A percentile compares a stretch with the other conserved stretches of the same genome.
Conservation (phyloP, 2,329 filamentous ascomycete species). For the Microascus cirrosus region DNA sequence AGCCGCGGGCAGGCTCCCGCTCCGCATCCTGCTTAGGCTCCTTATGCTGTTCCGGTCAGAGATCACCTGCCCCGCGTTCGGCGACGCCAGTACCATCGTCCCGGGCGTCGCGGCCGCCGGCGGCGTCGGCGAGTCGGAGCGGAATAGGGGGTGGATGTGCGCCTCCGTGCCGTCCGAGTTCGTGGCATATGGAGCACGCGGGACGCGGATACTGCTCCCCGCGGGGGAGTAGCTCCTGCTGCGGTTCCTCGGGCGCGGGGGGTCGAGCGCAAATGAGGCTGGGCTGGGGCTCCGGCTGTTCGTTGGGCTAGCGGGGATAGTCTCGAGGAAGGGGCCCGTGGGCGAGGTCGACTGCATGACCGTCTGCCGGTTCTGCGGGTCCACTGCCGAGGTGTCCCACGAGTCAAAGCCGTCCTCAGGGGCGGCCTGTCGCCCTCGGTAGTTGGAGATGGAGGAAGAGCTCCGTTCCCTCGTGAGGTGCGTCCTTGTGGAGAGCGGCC, state of each 20-base stretch:
- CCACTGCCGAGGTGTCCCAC: conserved; percentile 63
- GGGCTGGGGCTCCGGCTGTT: conserved; percentile 55
- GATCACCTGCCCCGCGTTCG: conserved; percentile 55
- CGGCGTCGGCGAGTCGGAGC: conserved; percentile 58
- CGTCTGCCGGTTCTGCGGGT: conserved; percentile 47
- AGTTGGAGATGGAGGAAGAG: conserved; percentile 34
- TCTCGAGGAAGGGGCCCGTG: conserved; percentile 42
- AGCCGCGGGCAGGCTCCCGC: conserved; percentile 37
- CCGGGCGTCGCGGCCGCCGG: conserved; percentile 56
- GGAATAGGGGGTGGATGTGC: conserved; percentile 69
- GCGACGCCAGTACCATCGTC: conserved; percentile 60
- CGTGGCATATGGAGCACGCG: background rate
- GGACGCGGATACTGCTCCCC: background rate
- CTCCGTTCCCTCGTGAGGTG: conserved; percentile 35
- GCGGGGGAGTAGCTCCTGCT: conserved; percentile 42
- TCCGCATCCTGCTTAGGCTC: conserved; percentile 41
- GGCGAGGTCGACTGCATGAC: conserved; percentile 38
- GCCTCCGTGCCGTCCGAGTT: conserved; percentile 31
- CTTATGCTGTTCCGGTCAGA: conserved; percentile 38
- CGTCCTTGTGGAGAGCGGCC: conserved; percentile 44
- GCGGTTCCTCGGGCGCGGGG: conserved; percentile 26
- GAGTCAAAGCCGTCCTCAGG: conserved; percentile 58
- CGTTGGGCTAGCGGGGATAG: conserved; percentile 57
- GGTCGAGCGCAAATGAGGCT: conserved; percentile 41
- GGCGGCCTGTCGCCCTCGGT: conserved; percentile 21